phyloP scores from a whole-genome alignment of 257 asterid genomes.

The Nicotiana tabacum region DNA sequence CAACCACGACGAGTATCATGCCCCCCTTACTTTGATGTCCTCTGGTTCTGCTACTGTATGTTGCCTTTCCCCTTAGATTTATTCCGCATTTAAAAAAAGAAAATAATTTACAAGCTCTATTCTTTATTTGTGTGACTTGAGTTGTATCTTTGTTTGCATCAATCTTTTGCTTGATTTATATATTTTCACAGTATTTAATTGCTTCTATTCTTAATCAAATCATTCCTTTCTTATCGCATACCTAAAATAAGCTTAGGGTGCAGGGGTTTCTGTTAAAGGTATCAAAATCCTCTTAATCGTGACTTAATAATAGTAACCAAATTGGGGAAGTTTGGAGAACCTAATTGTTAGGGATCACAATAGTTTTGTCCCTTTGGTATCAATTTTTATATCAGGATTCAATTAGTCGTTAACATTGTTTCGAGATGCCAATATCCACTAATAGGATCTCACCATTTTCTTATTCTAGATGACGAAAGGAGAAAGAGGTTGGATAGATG shows the following conservation, averaged over 20 bases:
- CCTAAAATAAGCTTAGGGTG: background rate
- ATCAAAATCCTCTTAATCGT: background rate
- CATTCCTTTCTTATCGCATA: background rate
- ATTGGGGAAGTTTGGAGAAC: background rate
- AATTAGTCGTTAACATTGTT: background rate
- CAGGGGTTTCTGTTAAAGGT: background rate
- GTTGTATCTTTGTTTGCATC: background rate
- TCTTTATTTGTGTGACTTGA: background rate
- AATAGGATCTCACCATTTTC: background rate
- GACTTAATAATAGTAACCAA: background rate
- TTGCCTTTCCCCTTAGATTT: constrained; percentile 1
- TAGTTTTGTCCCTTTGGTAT: background rate
- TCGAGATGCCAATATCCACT: background rate
- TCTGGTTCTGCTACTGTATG: constrained; percentile 91
- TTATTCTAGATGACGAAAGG: background rate
- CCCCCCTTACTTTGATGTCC: constrained; percentile 60
- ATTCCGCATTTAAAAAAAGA: background rate
- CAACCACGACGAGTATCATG: constrained; percentile 41
- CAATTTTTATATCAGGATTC: background rate
- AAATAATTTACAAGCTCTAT: background rate
- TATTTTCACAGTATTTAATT: background rate
- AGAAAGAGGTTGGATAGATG: constrained; percentile 3
- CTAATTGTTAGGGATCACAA: background rate
- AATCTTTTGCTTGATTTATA: background rate
- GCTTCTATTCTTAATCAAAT: background rate